A percentile compares a stretch with the other conserved stretches of the same genome.
These are phyloP conservation scores for Tetrapisispora fleetii DNA, from an alignment of 805 yeast genomes.

Conservation along the genomic window DNA sequence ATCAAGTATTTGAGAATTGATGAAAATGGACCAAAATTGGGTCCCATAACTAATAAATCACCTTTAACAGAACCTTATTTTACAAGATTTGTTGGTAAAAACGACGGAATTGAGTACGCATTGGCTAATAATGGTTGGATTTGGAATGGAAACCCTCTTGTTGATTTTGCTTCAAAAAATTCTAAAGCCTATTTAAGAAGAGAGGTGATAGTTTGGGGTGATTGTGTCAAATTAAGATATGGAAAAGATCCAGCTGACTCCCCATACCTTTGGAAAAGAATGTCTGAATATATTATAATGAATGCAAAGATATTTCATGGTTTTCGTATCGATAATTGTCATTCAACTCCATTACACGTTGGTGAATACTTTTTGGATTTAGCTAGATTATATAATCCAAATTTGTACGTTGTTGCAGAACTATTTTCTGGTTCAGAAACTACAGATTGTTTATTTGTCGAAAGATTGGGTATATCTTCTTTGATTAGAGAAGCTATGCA, in stretches of 20 bases:
- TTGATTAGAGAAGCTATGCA: constrained; percentile 96
- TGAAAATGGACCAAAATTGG: constrained; percentile 70
- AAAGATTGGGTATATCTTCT: constrained; percentile 79
- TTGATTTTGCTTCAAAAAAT: constrained; percentile 78
- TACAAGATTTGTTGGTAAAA: constrained; percentile 47
- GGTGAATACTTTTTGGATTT: constrained; percentile 82
- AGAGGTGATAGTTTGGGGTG: constrained; percentile 96
- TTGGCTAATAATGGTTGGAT: constrained; percentile 97
- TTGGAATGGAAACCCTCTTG: constrained; percentile 92
- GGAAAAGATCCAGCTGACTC: constrained; percentile 73
- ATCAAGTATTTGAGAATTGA: constrained; percentile 70
- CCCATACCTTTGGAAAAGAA: constrained; percentile 81
- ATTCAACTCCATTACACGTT: constrained; percentile 91
- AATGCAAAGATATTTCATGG: constrained; percentile 76
- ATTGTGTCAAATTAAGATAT: constrained; percentile 86
- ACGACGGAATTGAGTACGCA: constrained; percentile 50
- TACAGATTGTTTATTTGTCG: constrained; percentile 83
- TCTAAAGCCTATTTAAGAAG: constrained; percentile 79
- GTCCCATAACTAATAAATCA: constrained; percentile 43
- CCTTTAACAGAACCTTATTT: constrained; percentile 86
- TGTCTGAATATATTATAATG: constrained; percentile 63
- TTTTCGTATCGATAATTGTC: constrained; percentile 89
- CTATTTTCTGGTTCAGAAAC: constrained; percentile 87
- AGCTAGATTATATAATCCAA: constrained; percentile 77
- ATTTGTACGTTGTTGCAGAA: constrained; percentile 89